phyloP scores from a whole-genome alignment of 225 moss, liverwort and hornwort genomes.

The Antitrichia curtipendula region DNA sequence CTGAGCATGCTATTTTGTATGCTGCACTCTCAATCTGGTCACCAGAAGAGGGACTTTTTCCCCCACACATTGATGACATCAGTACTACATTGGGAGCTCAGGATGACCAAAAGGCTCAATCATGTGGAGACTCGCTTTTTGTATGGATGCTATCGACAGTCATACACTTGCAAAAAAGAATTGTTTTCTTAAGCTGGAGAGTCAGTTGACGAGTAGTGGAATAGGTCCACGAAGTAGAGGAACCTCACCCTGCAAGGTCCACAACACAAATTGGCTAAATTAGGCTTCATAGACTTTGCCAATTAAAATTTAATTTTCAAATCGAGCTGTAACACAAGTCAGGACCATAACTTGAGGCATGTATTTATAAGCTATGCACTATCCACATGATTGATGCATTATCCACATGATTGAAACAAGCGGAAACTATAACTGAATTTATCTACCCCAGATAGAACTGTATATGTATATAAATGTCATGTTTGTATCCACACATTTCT shows the following conservation, averaged over 20 bases:
- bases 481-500: background rate
- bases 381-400: background rate
- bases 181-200: background rate
- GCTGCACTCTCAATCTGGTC: background rate
- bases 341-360: background rate
- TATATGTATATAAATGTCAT: too few species aligned
- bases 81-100: background rate
- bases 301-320: background rate
- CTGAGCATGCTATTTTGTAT: background rate
- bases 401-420: background rate
- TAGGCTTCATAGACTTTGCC: background rate
- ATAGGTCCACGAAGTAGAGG: background rate
- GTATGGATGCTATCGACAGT: background rate
- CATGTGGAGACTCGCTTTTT: background rate
- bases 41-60: background rate
- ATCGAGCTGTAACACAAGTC: background rate
- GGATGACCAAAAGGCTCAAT: background rate
- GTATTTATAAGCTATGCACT: background rate
- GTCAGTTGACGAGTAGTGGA: background rate
- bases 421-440: background rate
- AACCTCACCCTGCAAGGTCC: conserved; percentile 28
- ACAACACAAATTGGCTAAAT: background rate
- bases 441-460: background rate
- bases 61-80: background rate
- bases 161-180: background rate